Conservation (phyloP, 306 rosid genomes). For the Cucurbita ficifolia region DNA sequence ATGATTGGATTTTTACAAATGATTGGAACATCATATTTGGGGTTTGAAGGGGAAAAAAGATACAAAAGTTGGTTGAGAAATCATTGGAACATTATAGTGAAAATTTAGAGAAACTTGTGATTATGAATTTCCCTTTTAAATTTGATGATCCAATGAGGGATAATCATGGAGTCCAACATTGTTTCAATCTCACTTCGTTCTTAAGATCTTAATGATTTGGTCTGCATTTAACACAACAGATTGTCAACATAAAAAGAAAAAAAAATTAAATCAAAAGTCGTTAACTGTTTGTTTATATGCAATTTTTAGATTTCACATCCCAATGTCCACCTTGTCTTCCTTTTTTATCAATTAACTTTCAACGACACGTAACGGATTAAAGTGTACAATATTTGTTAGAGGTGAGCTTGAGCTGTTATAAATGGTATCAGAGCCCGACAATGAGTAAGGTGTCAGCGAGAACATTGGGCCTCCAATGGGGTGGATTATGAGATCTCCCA, state of each 20-base stretch:
- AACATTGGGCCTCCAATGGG: too few species aligned
- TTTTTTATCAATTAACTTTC: not conserved
- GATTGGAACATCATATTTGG: not conserved
- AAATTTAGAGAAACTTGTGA: not conserved
- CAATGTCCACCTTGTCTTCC: not conserved
- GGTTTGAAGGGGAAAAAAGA: not conserved
- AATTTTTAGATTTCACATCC: not conserved
- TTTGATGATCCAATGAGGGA: conserved; percentile 1
- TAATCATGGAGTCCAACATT: not conserved
- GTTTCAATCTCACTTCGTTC: not conserved
- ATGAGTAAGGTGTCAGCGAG: too few species aligned
- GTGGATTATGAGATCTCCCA: too few species aligned
- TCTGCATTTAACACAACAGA: not conserved
- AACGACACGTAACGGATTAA: too few species aligned
- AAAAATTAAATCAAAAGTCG: not conserved
- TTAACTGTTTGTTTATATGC: not conserved
- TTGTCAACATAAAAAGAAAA: conserved; percentile 1
- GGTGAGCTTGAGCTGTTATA: too few species aligned
- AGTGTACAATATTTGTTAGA: too few species aligned
- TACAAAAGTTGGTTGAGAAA: not conserved
- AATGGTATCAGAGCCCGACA: too few species aligned
- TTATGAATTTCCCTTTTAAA: not conserved
- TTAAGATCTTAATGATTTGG: conserved; percentile 2
- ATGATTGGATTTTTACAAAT: not conserved
- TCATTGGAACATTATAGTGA: not conserved